Percentiles rank a stretch among this genome's conserved stretches.
These are phyloP conservation scores for Terana coerulea DNA, from an alignment of 768 basidiomycete species.

Conservation along the genomic window DNA sequence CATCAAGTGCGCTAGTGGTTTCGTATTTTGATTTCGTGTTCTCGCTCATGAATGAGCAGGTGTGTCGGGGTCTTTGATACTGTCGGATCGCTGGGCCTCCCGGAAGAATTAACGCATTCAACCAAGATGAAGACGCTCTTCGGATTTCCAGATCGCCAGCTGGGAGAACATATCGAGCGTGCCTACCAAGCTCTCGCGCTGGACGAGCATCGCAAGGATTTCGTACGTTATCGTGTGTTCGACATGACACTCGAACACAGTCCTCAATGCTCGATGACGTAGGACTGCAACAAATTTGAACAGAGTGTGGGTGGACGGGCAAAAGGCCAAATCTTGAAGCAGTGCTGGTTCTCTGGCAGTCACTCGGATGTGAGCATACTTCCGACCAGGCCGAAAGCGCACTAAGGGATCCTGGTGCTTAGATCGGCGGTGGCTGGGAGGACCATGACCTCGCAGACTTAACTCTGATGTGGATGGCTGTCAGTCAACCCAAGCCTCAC, in stretches of 20 bases:
- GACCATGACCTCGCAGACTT: slow-evolving; percentile 68
- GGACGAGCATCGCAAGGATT: slow-evolving; percentile 63
- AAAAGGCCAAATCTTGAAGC: slow-evolving; percentile 59
- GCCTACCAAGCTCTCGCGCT: slow-evolving; percentile 72
- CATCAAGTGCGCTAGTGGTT: slow-evolving; percentile 47
- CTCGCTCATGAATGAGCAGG: slow-evolving; percentile 36
- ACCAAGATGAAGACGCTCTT: slow-evolving; percentile 48
- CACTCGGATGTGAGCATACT: slow-evolving; percentile 29
- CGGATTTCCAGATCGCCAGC: slow-evolving; percentile 56
- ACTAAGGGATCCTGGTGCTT: slow-evolving; percentile 1
- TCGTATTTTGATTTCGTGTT: background rate
- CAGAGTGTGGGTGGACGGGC: slow-evolving; percentile 48
- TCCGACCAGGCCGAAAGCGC: background rate
- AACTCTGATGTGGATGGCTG: slow-evolving; percentile 62
- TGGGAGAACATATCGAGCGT: slow-evolving; percentile 60
- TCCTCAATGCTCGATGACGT: slow-evolving; percentile 1
- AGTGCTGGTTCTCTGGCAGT: slow-evolving; percentile 74
- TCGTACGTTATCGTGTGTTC: slow-evolving; percentile 40
- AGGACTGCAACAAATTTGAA: slow-evolving; percentile 63
- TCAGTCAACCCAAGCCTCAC: slow-evolving; percentile 18
- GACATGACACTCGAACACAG: background rate
- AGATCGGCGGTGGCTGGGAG: slow-evolving; percentile 71
- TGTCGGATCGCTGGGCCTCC: slow-evolving; percentile 66
- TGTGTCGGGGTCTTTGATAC: slow-evolving; percentile 78
- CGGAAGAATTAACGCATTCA: slow-evolving; percentile 54